Base-by-base conservation (phyloP, 2,329 filamentous ascomycete genomes). In the Aureobasidium sp. region DNA sequence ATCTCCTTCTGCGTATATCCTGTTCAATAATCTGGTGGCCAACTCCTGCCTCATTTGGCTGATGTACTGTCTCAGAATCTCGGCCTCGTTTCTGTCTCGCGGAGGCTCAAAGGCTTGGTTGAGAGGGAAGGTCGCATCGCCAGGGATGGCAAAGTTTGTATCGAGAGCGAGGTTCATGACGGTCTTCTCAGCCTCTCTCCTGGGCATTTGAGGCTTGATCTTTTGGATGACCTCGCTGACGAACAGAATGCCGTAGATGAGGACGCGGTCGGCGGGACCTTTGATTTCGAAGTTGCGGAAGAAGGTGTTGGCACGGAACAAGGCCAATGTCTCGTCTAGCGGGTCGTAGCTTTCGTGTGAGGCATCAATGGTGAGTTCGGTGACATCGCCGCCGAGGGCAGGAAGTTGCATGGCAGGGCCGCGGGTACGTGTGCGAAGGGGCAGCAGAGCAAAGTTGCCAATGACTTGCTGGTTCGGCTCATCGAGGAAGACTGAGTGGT, bases 281-380 rank as follows among this genome's bases (percentile, higher is more conserved):
- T 95, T 91, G 75, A 97, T 95, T 78, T 97, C 93, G 65, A 98
- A 98, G 79, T 97, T 98, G 65, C 93, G 87, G 79, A 97, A 98
- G 73, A 98, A 91, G 56, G 91, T 96, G 77, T 98, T 97, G 64
- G 93, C 91, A 60, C 93, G 88, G 79, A 97, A 98, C 45, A 97
- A 81, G 11, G 85, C 80, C 53, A 98, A 80, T 48, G 94, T 84
- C 76, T 98, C 93, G 73, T 98, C 93, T 53, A 97, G 80, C 58
- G 93, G 88, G 75, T 98, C 93, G 78, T 97, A 97, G 65, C 86
- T 90, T 70, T 95, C 89, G 71, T 83, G 85, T 70, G 93, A 88
- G 45, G 90, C 85, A 69, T 96, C 89, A 63, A 77, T 70, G 57
- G 71, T 74, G 57, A 76, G 68, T 59, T 76, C 74, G 76, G 85